A percentile compares a stretch with the other conserved stretches of the same genome.
Conservation (phyloP, 345 rosid genomes). For the Excoecaria cochinchinensis region DNA sequence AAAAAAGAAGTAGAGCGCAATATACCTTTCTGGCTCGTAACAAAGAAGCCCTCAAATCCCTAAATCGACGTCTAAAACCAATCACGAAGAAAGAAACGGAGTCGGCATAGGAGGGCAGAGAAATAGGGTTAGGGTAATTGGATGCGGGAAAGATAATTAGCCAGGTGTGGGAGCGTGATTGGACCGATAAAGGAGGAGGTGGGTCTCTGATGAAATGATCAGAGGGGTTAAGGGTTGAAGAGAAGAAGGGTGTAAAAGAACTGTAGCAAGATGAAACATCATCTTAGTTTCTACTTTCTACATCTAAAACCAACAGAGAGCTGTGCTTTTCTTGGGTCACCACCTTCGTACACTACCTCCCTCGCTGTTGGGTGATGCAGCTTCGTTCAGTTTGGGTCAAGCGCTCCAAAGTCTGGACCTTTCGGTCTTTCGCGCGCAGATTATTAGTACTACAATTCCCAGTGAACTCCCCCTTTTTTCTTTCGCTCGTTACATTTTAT, state of each 20-base stretch:
- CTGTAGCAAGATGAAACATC: not conserved
- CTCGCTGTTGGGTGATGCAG: not conserved
- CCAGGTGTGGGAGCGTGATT: slow-evolving; percentile 14
- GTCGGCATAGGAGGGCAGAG: not conserved
- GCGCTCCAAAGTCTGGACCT: not conserved
- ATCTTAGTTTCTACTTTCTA: not conserved
- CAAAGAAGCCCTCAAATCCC: slow-evolving; percentile 14
- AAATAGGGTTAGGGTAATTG: not conserved
- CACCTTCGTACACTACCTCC: not conserved
- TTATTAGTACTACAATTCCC: too few species aligned
- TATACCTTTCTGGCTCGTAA: slow-evolving; percentile 13
- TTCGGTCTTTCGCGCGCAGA: not conserved
- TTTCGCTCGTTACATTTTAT: too few species aligned
- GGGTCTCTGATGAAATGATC: slow-evolving; percentile 9
- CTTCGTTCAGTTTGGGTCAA: not conserved
- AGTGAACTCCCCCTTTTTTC: too few species aligned
- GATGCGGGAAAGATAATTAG: not conserved
- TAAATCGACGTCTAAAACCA: not conserved
- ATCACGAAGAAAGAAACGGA: not conserved
- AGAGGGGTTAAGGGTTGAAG: not conserved
- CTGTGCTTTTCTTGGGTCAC: not conserved
- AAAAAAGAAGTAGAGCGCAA: not conserved
- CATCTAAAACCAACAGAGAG: not conserved
- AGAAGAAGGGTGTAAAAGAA: not conserved
- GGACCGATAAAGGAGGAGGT: slow-evolving; percentile 2